phyloP scores from a whole-genome alignment of 2,329 filamentous ascomycete species.

The Elsinoe arachidis region DNA sequence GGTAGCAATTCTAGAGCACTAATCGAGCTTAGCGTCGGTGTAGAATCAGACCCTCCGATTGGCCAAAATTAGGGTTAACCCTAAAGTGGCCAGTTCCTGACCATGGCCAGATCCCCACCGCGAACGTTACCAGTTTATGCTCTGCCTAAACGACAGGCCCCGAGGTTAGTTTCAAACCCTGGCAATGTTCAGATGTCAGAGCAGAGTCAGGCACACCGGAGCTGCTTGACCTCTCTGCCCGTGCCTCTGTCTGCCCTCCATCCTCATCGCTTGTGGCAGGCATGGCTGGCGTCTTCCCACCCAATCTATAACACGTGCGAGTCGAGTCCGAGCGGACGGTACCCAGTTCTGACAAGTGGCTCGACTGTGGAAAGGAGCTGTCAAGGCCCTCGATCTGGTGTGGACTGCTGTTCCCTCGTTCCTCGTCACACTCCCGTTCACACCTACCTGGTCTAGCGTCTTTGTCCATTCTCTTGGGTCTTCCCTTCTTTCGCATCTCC shows the following conservation, averaged over 20 bases:
- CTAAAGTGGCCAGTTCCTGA: no score
- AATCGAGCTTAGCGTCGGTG: no score
- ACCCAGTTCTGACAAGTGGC: background rate
- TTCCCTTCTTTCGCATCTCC: background rate
- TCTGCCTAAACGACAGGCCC: background rate
- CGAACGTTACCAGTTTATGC: background rate
- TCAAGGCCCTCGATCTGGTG: conserved; percentile 1
- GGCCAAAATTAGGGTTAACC: no score
- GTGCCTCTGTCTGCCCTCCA: background rate
- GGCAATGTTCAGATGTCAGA: background rate
- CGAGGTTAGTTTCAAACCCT: background rate
- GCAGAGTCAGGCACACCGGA: no score
- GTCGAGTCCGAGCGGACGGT: conserved; percentile 4
- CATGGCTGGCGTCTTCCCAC: background rate
- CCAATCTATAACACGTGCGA: conserved; percentile 9
- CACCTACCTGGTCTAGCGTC: background rate
- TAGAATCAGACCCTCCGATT: no score
- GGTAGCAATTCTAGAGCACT: no score
- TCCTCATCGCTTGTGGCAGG: background rate
- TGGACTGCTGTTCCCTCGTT: background rate
- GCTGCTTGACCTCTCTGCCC: background rate
- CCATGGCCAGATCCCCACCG: no score
- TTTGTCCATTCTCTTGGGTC: background rate
- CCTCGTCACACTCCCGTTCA: background rate
- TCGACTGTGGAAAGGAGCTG: background rate